Base-by-base conservation (phyloP, 2,329 filamentous ascomycete genomes). In the Sporothrix dimorphospora region DNA sequence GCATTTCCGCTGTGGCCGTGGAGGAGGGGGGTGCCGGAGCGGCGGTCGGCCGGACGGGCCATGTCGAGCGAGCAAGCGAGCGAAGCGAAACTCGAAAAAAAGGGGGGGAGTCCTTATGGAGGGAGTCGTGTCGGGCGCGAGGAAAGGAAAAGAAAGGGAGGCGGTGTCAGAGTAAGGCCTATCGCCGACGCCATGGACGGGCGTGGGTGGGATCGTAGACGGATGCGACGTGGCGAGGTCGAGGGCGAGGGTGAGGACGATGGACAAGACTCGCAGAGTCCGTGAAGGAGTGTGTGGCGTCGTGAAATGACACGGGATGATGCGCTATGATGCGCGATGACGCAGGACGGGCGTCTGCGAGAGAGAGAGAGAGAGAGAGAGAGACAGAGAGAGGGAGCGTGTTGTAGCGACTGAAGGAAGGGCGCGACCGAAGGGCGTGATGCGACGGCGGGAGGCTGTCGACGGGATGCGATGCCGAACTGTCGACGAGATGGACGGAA, bases 1-100 rank as follows among this genome's bases (percentile, higher is more conserved):
- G 14, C 27, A 8, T n/a, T 7, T 4, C 12, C 5, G 5, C 16
- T 5, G 57, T 69, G 19, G 69, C 14, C 53, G 1, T 71, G 69
- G 4, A 74, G 49, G 0, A 74, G 40, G 1, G 73, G 71, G 1
- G 65, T 59, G 55, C 55, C 70, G 9, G 72, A 65, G 6, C 63
- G 73, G 49, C 57, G 69, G 55, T 71, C 68, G 24, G 42, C 2
- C 1, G 47, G 30, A 24, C 34, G 71, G 24, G 53, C 34, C 73
- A 74, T 74, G 21, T 14, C 49, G 49, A 19, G 4, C 16, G 16
- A 11, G 14, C 16, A 27, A 40, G 57, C 16, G 30, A 61, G 34
- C 34, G 19, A 61, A 24, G 57, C 34, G 59, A 42, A 19, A 42
- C n/a, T 2, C 12, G 11, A 63, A 34, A 5, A 21, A 21, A 21